Evolutionary conservation across 148 eudicot species (phyloP).

Genomic region (Rhododendron ferrugineum): DNA sequence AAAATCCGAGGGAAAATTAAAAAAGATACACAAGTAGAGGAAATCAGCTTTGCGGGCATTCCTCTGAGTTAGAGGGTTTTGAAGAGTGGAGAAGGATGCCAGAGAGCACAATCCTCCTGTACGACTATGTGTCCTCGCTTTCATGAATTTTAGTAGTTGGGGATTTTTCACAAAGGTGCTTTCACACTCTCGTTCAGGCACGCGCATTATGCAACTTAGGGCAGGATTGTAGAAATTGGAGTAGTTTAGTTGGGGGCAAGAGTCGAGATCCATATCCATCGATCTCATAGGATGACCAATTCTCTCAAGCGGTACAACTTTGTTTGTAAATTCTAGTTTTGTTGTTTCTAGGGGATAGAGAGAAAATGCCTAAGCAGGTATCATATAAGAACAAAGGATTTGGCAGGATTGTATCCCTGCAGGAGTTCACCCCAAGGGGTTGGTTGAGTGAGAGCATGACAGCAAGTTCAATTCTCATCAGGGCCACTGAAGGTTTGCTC

Average conservation of each 20-base stretch:
- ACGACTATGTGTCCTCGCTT: neutral
- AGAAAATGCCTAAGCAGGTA: neutral
- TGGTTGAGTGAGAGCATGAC: too few relatives aligned
- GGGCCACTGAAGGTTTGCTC: too few relatives aligned
- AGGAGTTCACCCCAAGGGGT: too few relatives aligned
- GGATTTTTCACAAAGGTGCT: neutral
- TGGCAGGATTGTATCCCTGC: neutral
- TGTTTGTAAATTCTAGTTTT: neutral
- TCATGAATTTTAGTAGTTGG: neutral
- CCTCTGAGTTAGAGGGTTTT: neutral
- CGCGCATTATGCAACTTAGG: neutral
- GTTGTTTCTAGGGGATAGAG: neutral
- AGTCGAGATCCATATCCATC: neutral
- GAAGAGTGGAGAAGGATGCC: neutral
- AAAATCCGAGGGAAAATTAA: neutral
- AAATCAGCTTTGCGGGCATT: neutral
- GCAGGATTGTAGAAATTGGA: neutral
- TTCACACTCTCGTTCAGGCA: neutral
- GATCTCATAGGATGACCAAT: neutral
- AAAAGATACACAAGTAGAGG: neutral
- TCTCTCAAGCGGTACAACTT: neutral
- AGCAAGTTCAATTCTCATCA: too few relatives aligned
- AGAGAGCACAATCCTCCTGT: neutral
- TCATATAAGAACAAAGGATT: neutral
- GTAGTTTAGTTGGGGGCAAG: neutral